Evolutionary conservation across 176 grass and related monocot genomes (phyloP), one percentile per base, ranked within the genome.

Genomic region (Rhynchospora tenuis): DNA sequence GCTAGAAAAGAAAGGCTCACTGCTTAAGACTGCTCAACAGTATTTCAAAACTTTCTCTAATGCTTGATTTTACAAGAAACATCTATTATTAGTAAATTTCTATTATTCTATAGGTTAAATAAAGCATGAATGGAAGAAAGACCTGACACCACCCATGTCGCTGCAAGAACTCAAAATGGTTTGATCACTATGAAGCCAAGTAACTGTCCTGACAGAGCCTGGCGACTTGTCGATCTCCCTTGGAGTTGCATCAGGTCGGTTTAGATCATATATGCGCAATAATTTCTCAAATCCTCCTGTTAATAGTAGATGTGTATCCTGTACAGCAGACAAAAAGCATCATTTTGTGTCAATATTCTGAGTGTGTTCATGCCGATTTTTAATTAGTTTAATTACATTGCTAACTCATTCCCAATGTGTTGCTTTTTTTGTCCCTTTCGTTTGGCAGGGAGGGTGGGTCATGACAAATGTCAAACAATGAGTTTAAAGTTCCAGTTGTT

Each of bases 121-220:
- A 38, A 38, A 38, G 33, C 33, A 38, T 38, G 33, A 38, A 38
- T 38, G 9, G 22, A 64, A 74, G 46, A 80, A 86, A 83, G 16
- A 98, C 95, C 96, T 99, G 84, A 95, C 93, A 90, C 96, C 93
- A 75, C 93, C 89, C 78, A 99, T 91, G 65, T 99, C 96, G 81
- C 90, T 88, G 93, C 96, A 99, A 9, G 96, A 99, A 88, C 91
- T 99, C 74, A 99, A 78, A 82, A 99, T 93, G 26, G 93, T 88
- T 67, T 95, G 91, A 59, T 95, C 96, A 59, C 89, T 95, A 63
- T 99, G 96, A 89, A 99, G 93, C 96, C 96, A 99, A 81, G 96
- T 83, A 80, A 86, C 88, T 58, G 96, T 99, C 88, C 96, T 90
- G 14, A 92, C 85, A 54, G 88, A 90, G 83, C 93, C 96, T 54